Base-by-base conservation (phyloP, 2,329 filamentous ascomycete genomes). In the Celoporthe dispersa region DNA sequence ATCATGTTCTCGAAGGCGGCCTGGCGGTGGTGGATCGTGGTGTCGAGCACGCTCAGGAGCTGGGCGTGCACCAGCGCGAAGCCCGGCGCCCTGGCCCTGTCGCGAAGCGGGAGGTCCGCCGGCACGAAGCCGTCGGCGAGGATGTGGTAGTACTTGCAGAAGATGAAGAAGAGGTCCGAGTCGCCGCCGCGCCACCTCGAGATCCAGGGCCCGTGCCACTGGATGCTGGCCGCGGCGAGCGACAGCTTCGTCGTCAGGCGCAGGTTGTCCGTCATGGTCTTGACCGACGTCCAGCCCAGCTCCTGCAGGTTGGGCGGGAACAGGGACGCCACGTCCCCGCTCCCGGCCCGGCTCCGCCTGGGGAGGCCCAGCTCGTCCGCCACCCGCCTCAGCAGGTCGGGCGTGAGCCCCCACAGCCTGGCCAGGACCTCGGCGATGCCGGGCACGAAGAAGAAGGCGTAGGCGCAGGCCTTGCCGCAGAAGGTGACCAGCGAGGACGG, bases 401-500 rank as follows among this genome's bases (percentile, higher is more conserved):
- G 83, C 2, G 90, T 88, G 28, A 93, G 84, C 51, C 88, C 89
- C 94, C 94, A 97, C 6, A 97, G 83, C 22, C 94, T 89, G 35
- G 95, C 88, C 64, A 97, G 84, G 65, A 97, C 88, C 76, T 97
- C 94, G 9, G 93, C 92, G 68, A 97, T 88, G 5, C 93, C 93
- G 0, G 94, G 93, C 37, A 93, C 94, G 76, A 97, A 98, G 81
- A 95, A 96, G 80, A 97, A 97, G 39, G 93, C 94, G 79, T 97
- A 97, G 1, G 94, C 94, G 76, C 92, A 95, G 4, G 94, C 93
- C 80, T 96, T 97, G 71, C 93, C 94, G 67, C 93, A 94, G 78
- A 97, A 97, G 39, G 92, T 91, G 70, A 97, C 92, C 70, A 94
- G 79, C 74, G 89, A 91, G 28, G 84, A 76, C 1, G 87, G 87